Base-by-base conservation (phyloP, 2,329 filamentous ascomycete genomes). In the Tolypocladium ovalisporum region DNA sequence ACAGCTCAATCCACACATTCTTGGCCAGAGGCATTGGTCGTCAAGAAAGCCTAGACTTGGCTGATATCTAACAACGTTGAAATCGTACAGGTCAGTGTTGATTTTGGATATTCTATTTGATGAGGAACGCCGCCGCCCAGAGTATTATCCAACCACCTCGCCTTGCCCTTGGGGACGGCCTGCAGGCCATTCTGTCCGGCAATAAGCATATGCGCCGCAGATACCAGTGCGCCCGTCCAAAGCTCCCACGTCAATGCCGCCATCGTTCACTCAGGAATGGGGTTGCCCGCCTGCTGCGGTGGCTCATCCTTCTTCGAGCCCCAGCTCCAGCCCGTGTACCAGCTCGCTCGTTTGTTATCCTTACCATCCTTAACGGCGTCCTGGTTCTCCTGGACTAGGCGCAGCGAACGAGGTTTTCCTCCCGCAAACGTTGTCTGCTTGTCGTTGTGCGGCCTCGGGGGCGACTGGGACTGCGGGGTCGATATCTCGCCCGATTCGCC, bases 311-410 rank as follows among this genome's bases (percentile, higher is more conserved):
- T 82, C 71, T 78, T 79, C 44, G 49, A 61, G 32, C 66, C 69
- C 68, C 75, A 77, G 67, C 70, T 72, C 82, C 83, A 86, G 15
- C 82, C 82, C 58, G 86, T 79, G 60, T 72, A 73, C 85, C 85
- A 87, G 69, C 83, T 87, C 24, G 77, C 75, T 53, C 85, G 75
- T 75, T 86, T 87, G 65, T 79, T 80, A 56, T 73, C 68, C 64
- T 78, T 77, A 59, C 79, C 80, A 56, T 73, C 68, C 64, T 78
- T 77, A 59, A 76, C 72, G 2, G 68, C 68, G 54, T 82, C 81
- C 27, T 73, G 70, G 62, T 87, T 87, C 74, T 96, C 90, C 72
- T 94, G 89, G 52, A 97, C 91, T 35, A 99, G 79, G 19, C 93
- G 82, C 62, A 99, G 76, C 8, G 93, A 93, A 39, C 92, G 82